phyloP scores from a whole-genome alignment of 164 flowering plant species.

The Berberis vulgaris region DNA sequence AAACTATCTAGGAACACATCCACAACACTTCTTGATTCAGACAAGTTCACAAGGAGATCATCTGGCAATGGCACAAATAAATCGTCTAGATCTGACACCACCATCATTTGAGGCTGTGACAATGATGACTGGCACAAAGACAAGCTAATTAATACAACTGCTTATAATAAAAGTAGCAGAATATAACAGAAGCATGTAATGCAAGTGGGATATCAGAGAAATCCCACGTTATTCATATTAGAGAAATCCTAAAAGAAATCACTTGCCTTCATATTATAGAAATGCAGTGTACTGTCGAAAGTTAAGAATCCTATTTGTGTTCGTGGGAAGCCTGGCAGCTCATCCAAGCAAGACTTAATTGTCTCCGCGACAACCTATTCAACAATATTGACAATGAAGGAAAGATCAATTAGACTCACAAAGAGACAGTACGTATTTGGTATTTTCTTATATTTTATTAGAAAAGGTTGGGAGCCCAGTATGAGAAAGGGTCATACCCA shows the following conservation, averaged over 20 bases:
- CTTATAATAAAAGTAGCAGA: neutral
- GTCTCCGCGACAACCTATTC: conserved; percentile 85
- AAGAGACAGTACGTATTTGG: neutral
- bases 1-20: conserved; percentile 89
- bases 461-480: no score
- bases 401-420: neutral
- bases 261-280: conserved; percentile 92
- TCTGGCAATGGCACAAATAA: conserved; percentile 92
- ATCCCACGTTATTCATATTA: neutral
- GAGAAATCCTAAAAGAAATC: conserved; percentile 1
- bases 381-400: conserved; percentile 6
- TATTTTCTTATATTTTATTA: no score
- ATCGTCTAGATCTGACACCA: conserved; percentile 91
- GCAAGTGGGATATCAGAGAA: neutral
- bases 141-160: conserved; percentile 12
- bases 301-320: conserved; percentile 97
- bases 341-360: conserved; percentile 78
- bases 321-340: conserved; percentile 80
- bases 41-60: conserved; percentile 94
- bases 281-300: conserved; percentile 91
- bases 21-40: conserved; percentile 88
- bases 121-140: conserved; percentile 70
- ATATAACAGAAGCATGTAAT: neutral
- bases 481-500: no score
- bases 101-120: conserved; percentile 98